phyloP scores from a whole-genome alignment of 140 eudicot species.

The Senecio squalidus region DNA sequence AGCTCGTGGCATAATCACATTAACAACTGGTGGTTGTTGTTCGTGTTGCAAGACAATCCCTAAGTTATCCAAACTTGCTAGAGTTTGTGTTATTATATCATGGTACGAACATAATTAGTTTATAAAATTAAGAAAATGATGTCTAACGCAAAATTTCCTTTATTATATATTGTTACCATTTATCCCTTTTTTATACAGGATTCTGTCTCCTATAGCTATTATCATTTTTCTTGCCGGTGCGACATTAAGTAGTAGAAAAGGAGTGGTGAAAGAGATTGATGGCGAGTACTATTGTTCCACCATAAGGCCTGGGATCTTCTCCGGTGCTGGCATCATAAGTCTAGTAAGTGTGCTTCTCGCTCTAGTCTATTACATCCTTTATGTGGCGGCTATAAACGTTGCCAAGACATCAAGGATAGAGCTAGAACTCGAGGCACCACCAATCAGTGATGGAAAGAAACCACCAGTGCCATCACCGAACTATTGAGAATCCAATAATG shows the following conservation, averaged over 20 bases:
- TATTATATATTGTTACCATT: no score
- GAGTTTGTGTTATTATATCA: constrained; percentile 7
- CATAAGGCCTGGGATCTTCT: constrained; percentile 13
- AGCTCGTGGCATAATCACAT: constrained; percentile 3
- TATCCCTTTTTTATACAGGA: constrained; percentile 3
- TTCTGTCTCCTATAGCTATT: constrained; percentile 9
- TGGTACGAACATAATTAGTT: no score
- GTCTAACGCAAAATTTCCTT: no score
- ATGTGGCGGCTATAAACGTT: neutral
- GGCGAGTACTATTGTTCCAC: constrained; percentile 13
- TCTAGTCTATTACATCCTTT: constrained; percentile 17
- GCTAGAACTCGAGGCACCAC: constrained; percentile 18
- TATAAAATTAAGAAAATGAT: no score
- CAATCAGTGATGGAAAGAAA: neutral
- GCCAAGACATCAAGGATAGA: neutral
- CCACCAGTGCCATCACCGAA: neutral
- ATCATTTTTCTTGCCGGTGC: constrained; percentile 17
- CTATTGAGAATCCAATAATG: neutral
- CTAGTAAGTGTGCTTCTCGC: constrained; percentile 19
- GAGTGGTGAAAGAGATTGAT: neutral
- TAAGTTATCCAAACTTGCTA: neutral
- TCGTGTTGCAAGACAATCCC: constrained; percentile 1
- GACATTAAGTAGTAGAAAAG: constrained; percentile 1
- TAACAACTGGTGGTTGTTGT: constrained; percentile 17
- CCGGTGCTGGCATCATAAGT: constrained; percentile 15